Evolutionary conservation across 805 yeast genomes (phyloP), one percentile per base, ranked within the genome.

Genomic region (Gaillardinia entomophila): DNA sequence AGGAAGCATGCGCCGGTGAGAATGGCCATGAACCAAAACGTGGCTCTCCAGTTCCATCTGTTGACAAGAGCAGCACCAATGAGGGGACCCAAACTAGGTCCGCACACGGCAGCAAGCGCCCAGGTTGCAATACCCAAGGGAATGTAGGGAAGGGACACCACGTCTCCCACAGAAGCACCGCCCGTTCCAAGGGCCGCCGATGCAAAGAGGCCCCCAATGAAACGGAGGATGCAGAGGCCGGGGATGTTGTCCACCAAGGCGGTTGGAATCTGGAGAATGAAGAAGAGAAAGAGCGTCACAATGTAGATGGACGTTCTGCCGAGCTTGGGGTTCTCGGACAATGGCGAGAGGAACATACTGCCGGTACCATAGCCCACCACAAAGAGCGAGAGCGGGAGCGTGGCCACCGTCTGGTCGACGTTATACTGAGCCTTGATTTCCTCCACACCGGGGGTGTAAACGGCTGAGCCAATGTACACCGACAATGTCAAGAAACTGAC

Each of bases 321-420:
- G 29, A 73, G 49, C 3, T 52, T 48, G 2, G 77, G 71, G 30
- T 72, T 62, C 48, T 78, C 84, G 11, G 79, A 69, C 38, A 78
- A 42, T 4, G 84, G 83, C 0, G 80, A 70, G 32, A 75, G 71
- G 2, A 75, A 40, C 60, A 78, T 58, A 2, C 82, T 82, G 1
- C 82, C 82, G 13, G 75, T 30, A 32, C 79, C 83, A 45, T 78
- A 77, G 7, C 82, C 84, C 18, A 76, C 42, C 5, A 77, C 77
- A 40, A 71, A 79, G 23, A 75, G 40, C 0, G 79, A 56, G 43
- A 79, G 58, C 3, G 79, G 77, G 24, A 79, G 54, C 1, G 69
- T 56, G 0, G 77, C 75, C 4, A 62, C 61, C 4, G 64, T 67
- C 20, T 53, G 53, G 12, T 69, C 57, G 4, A 71, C 64, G 12